phyloP scores from a whole-genome alignment of 768 basidiomycete genomes.

The Lyophyllum shimeji region DNA sequence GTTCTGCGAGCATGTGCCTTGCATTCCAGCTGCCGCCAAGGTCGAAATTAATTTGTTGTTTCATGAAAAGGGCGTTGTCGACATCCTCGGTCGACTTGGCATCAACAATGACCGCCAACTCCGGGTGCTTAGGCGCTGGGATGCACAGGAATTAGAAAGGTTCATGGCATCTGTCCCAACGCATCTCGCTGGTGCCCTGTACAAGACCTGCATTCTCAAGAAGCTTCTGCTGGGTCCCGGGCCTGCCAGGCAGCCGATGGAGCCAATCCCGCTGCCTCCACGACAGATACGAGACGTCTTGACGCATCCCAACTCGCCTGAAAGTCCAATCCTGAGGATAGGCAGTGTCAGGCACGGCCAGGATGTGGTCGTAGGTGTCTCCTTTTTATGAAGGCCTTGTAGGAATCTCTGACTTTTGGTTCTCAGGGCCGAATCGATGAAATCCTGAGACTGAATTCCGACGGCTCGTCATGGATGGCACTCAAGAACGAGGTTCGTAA shows the following conservation, averaged over 20 bases:
- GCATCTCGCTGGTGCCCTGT: not conserved
- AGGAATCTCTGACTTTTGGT: not conserved
- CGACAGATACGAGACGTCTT: not conserved
- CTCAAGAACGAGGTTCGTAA: not conserved
- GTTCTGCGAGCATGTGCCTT: not conserved
- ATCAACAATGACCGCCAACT: slow-evolving; percentile 11
- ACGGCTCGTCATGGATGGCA: not conserved
- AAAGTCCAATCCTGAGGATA: slow-evolving; percentile 1
- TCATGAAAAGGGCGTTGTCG: not conserved
- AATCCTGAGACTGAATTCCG: not conserved
- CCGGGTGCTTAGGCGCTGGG: not conserved
- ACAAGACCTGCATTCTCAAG: not conserved
- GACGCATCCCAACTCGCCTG: not conserved
- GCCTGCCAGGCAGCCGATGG: not conserved
- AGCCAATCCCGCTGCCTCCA: slow-evolving; percentile 3
- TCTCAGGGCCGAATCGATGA: not conserved
- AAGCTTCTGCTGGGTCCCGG: not conserved
- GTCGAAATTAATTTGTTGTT: not conserved
- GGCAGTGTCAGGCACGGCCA: not conserved
- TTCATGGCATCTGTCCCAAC: slow-evolving; percentile 7
- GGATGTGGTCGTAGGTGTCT: not conserved
- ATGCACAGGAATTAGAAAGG: not conserved
- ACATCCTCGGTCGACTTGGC: not conserved
- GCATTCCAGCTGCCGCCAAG: not conserved
- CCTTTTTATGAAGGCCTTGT: not conserved